Percentiles rank a stretch among this genome's conserved stretches.
Evolutionary conservation across 2,329 filamentous ascomycete genomes (phyloP).

Genomic region (Hypoxylon sp.): DNA sequence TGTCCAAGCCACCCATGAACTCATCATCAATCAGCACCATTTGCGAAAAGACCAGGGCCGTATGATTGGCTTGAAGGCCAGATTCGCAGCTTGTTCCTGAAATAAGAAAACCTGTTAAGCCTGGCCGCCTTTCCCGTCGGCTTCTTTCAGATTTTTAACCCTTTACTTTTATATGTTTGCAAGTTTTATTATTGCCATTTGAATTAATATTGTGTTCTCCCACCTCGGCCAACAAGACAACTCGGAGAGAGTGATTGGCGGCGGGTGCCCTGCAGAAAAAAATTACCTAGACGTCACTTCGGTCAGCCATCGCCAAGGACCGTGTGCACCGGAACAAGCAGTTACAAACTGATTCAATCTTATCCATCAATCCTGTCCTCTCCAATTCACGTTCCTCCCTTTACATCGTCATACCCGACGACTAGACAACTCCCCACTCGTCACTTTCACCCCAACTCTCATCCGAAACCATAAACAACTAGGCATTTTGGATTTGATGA

Average conservation of each 20-base stretch:
- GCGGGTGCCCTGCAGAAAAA: conserved; percentile 27
- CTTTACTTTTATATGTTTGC: conserved; percentile 16
- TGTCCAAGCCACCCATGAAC: conserved; percentile 37
- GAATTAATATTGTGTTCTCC: conserved; percentile 4
- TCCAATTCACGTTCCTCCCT: conserved; percentile 32
- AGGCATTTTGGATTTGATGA: conserved; percentile 31
- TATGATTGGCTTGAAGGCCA: conserved; percentile 30
- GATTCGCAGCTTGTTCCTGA: conserved; percentile 30
- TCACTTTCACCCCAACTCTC: conserved; percentile 17
- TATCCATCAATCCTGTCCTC: conserved; percentile 26
- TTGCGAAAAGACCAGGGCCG: conserved; percentile 6
- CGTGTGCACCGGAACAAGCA: conserved; percentile 33
- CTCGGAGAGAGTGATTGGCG: conserved; percentile 36
- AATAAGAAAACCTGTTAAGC: conserved; percentile 34
- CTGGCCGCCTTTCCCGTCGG: not conserved
- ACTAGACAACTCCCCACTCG: conserved; percentile 17
- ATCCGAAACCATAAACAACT: conserved; percentile 10
- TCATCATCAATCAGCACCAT: conserved; percentile 21
- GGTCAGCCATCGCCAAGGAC: conserved; percentile 35
- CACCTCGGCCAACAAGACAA: conserved; percentile 19
- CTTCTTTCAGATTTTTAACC: conserved; percentile 8
- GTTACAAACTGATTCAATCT: conserved; percentile 31
- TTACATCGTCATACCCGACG: conserved; percentile 34
- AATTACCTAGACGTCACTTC: conserved; percentile 42
- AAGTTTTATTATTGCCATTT: not conserved